Base-by-base conservation (phyloP, 176 grass and related monocot species). In the Alopecurus myosuroides region DNA sequence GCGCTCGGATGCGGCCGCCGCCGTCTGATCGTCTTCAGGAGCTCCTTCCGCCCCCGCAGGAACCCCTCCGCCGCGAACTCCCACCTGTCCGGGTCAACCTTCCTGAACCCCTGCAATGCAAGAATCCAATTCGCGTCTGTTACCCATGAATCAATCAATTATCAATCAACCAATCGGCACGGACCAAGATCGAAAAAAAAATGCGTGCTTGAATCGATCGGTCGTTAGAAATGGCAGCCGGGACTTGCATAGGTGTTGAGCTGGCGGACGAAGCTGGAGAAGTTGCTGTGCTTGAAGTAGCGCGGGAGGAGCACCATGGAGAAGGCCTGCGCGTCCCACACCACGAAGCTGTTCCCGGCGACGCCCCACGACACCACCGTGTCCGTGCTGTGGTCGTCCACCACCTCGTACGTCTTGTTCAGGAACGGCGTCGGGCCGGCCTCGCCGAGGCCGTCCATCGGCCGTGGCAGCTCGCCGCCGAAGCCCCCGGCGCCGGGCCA, bases 241-340 rank as follows among this genome's bases (percentile, higher is more conserved):
- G 46, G 46, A 49, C 46, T 49, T 49, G 46, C 46, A 49, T 94
- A 83, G 57, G 92, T 94, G 81, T 94, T 92, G 83, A 95, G 86
- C 86, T 95, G 90, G 7, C 94, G 81, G 51, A 97, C 82, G 90
- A 97, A 97, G 88, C 91, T 94, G 86, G 94, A 97, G 88, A 97
- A 97, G 87, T 97, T 97, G 90, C 73, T 89, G 88, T 97, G 92
- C 92, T 97, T 97, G 86, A 94, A 97, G 87, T 90, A 94, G 78
- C 77, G 86, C 0, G 93, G 96, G 64, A 98, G 86, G 33, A 98
- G 58, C 22, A 82, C 87, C 13, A 19, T 91, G 9, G 95, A 71
- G 84, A 98, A 95, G 26, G 90, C 70, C 50, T 93, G 78, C 40
- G 95, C 90, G 70, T 95, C 89, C 95, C 91, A 98, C 14, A 98